phyloP scores from a whole-genome alignment of 2,329 filamentous ascomycete genomes.

The Elsinoe batatas region DNA sequence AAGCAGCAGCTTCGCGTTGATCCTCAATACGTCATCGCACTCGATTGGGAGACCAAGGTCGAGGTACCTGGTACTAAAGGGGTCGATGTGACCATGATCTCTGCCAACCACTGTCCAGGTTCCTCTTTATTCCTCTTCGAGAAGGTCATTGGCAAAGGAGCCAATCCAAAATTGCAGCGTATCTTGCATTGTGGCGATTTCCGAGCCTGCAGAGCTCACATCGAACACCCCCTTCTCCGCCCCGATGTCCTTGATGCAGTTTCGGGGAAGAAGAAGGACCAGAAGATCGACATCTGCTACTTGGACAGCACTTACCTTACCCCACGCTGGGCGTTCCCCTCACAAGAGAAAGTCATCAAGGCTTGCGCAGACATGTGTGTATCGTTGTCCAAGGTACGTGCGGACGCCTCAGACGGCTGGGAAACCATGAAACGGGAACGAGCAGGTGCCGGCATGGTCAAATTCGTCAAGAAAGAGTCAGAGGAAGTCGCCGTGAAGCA shows the following conservation, averaged over 20 bases:
- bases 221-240: constrained; percentile 69
- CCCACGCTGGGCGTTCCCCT: constrained; percentile 88
- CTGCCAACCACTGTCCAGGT: constrained; percentile 92
- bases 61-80: constrained; percentile 76
- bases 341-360: constrained; percentile 74
- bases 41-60: constrained; percentile 73
- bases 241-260: constrained; percentile 63
- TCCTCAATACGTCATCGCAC: constrained; percentile 69
- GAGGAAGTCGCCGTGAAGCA: constrained; percentile 29
- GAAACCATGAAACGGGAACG: constrained; percentile 47
- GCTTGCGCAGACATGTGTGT: constrained; percentile 83
- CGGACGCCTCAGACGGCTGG: constrained; percentile 47
- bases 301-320: constrained; percentile 96
- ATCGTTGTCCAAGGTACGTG: constrained; percentile 58
- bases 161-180: constrained; percentile 55
- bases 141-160: constrained; percentile 56
- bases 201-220: constrained; percentile 74
- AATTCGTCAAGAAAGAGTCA: constrained; percentile 46
- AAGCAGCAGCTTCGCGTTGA: constrained; percentile 78
- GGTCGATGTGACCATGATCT: constrained; percentile 84
- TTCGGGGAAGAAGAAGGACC: constrained; percentile 62
- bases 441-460: constrained; percentile 50
- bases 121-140: constrained; percentile 91
- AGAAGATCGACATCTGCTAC: constrained; percentile 91
- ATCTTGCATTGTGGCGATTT: constrained; percentile 96